Base-by-base conservation (phyloP, 225 moss, liverwort and hornwort species). In the Thuidium tamariscinum region DNA sequence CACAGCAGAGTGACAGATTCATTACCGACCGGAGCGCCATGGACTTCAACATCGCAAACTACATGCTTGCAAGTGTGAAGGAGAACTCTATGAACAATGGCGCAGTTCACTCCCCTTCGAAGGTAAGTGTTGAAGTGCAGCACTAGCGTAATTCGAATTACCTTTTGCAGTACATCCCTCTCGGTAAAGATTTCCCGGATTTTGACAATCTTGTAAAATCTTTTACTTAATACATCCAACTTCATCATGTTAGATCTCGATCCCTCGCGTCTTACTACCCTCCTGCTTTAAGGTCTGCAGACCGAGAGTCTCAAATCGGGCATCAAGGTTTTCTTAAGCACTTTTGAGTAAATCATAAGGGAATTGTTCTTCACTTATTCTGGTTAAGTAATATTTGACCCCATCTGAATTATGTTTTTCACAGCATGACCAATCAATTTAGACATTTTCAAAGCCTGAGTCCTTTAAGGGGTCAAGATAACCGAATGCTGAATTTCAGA, bases 1-100 rank as follows among this genome's bases (percentile, higher is more conserved):
- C 62, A 22, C 69, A 85, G 81, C 93, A 97, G 94, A 97, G 90
- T 80, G 98, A 98, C 54, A 89, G 98, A 39, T 98, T 98, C 90
- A 98, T 98, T 61, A 97, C 96, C 41, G 93, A 91, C 56, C 90
- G 98, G 32, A 94, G 93, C 78, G 93, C 95, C n/a, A 96, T 97
- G 94, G 97, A 97, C 80, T 89, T 94, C 86, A 91, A 92, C 12
- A 91, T 98, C 17, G 97, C 96, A 10, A 94, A 94, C 65, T 96
- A 92, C 83, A 94, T 97, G 91, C 91, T 96, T 44, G 93, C 92
- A 15, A 93, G 89, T 30, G 82, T 95, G 61, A 94, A 97, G 88
- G 95, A 95, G 80, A 91, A 91, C n/a, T 27, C 90, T 7, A 71
- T 90, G 56, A 93, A 91, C 34, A 93, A 81, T 17, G 94, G 91